A percentile compares a stretch with the other conserved stretches of the same genome.
These are phyloP conservation scores for Rhexocercosporidium sp. DNA, from an alignment of 2,329 filamentous ascomycete species.

Conservation along the genomic window DNA sequence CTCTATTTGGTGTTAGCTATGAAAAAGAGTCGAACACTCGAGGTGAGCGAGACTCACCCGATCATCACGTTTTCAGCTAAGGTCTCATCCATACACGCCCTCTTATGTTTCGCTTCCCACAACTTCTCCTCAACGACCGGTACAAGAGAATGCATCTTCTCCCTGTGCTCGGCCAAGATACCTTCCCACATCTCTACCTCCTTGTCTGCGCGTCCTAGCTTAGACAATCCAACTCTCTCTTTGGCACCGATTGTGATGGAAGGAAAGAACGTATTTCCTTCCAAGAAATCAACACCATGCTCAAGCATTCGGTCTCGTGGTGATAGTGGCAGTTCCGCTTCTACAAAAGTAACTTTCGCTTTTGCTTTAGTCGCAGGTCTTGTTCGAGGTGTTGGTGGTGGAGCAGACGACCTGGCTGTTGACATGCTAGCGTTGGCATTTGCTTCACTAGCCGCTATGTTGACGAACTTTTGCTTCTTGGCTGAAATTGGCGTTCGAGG, in stretches of 20 bases:
- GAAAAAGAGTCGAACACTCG: not conserved
- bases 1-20: conserved; percentile 25
- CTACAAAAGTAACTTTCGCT: not conserved
- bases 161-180: conserved; percentile 19
- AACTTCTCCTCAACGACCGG: conserved; percentile 22
- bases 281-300: not conserved
- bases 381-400: not conserved
- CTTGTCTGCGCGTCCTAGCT: conserved; percentile 22
- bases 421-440: not conserved
- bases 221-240: conserved; percentile 27
- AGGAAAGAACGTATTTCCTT: conserved; percentile 18
- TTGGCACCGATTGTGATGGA: conserved; percentile 21
- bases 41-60: conserved; percentile 30
- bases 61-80: conserved; percentile 42
- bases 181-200: conserved; percentile 28
- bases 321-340: not conserved
- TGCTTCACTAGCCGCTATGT: not conserved
- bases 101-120: conserved; percentile 15
- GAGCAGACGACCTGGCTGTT: not conserved
- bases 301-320: not conserved
- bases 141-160: conserved; percentile 20
- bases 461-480: conserved; percentile 3
- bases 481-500: not conserved
- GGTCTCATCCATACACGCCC: conserved; percentile 39
- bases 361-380: not conserved